Conservation (phyloP, 2,329 filamentous ascomycete species). For the Myriosclerotinia curreyana region DNA sequence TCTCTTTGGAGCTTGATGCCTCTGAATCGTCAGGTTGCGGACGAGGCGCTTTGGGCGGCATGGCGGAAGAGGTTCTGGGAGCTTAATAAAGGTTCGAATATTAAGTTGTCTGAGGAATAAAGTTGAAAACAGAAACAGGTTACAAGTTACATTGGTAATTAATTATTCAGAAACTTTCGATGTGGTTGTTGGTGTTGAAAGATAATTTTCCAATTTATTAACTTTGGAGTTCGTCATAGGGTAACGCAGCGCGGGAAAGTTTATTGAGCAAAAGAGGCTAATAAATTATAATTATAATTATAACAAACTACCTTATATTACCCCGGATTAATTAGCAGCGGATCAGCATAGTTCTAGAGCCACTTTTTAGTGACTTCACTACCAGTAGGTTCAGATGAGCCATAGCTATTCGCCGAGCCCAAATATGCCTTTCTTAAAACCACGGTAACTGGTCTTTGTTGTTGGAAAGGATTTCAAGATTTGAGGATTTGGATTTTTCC, state of each 20-base stretch:
- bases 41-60: constrained; percentile 29
- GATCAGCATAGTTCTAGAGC: no score
- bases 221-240: constrained; percentile 7
- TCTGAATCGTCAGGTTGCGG: constrained; percentile 40
- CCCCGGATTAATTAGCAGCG: no score
- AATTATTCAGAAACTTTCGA: background rate
- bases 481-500: no score
- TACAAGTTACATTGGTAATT: background rate
- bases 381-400: no score
- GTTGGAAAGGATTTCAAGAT: no score
- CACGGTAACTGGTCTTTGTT: no score
- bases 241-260: background rate
- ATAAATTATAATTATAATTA: no score
- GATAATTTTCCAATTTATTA: no score
- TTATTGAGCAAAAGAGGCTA: background rate
- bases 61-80: background rate
- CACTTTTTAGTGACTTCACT: no score
- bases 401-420: no score
- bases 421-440: no score
- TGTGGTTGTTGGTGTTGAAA: constrained; percentile 10
- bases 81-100: background rate
- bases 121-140: background rate
- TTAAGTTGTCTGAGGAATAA: background rate
- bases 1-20: constrained; percentile 41
- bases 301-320: background rate